Evolutionary conservation across 768 basidiomycete genomes (phyloP), one percentile per base, ranked within the genome.

Genomic region (Leucocoprinus sp.): DNA sequence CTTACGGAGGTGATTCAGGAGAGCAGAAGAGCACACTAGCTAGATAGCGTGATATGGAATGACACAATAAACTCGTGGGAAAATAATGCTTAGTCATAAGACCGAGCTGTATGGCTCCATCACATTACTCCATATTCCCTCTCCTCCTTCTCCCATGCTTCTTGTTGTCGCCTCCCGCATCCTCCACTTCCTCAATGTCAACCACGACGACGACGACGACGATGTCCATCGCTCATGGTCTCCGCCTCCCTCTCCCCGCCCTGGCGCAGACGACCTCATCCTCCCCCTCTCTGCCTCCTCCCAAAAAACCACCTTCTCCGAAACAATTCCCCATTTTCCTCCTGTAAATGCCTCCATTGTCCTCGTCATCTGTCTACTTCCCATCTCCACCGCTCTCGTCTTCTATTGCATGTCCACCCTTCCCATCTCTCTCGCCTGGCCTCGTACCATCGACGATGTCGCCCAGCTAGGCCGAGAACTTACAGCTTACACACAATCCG

Each of bases 1-100:
- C 80, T 99, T 56, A 72, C 82, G 50, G 80, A 60, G 44, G 80
- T 97, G 63, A 95, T 99, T 72, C 85, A 88, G 72, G 88, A 91
- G 77, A 88, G 84, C 74, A 82, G 88, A 73, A 75, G 88, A 70
- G 73, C 64, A 28, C 74, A 75, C 60, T 73, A 66, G 60, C n/a
- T n/a, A n/a, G n/a, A n/a, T n/a, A n/a, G n/a, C n/a, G n/a, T n/a
- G n/a, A n/a, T n/a, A n/a, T n/a, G 45, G 23, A 37, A 35, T 8
- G 34, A 35, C 26, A n/a, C n/a, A n/a, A n/a, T n/a, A n/a, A n/a
- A n/a, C n/a, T n/a, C n/a, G n/a, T n/a, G n/a, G n/a, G n/a, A n/a
- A n/a, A n/a, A 35, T n/a, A 35, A 18, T 35, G 34, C 18, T 37
- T n/a, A 37, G 36, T 37, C 36, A 37, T 21, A 7, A 21, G n/a